Evolutionary conservation across 345 rosid genomes (phyloP).

Genomic region (Aethionema arabicum): DNA sequence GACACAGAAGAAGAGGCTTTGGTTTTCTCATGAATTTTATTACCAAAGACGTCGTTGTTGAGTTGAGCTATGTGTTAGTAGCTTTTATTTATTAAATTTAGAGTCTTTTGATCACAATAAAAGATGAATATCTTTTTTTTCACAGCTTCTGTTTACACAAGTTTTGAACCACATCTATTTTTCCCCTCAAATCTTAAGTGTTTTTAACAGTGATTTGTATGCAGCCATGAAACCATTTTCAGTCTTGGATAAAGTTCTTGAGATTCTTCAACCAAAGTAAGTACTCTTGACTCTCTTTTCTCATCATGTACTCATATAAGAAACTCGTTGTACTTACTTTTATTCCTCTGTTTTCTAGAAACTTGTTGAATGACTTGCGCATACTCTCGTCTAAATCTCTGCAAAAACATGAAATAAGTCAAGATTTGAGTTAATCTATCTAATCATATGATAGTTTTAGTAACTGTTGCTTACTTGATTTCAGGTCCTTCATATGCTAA

Average conservation of each 20-base stretch:
- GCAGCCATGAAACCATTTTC: conserved; percentile 7
- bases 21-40: no score
- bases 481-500: conserved; percentile 77
- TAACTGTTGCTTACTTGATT: conserved; percentile 58
- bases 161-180: no score
- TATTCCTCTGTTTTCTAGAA: conserved; percentile 73
- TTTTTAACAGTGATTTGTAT: no score
- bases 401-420: conserved; percentile 1
- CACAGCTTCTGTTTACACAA: no score
- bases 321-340: conserved; percentile 65
- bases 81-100: no score
- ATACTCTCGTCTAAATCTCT: conserved; percentile 91
- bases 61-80: no score
- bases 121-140: no score
- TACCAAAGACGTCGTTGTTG: no score
- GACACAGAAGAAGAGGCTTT: no score
- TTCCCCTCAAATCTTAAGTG: no score
- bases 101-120: no score
- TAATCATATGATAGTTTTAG: not conserved
- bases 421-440: not conserved
- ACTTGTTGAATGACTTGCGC: conserved; percentile 74
- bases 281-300: conserved; percentile 74
- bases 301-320: conserved; percentile 86
- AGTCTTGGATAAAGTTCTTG: conserved; percentile 63
- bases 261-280: conserved; percentile 71